phyloP scores from a whole-genome alignment of 208 protist genomes.

The Naegleria gruberi region DNA sequence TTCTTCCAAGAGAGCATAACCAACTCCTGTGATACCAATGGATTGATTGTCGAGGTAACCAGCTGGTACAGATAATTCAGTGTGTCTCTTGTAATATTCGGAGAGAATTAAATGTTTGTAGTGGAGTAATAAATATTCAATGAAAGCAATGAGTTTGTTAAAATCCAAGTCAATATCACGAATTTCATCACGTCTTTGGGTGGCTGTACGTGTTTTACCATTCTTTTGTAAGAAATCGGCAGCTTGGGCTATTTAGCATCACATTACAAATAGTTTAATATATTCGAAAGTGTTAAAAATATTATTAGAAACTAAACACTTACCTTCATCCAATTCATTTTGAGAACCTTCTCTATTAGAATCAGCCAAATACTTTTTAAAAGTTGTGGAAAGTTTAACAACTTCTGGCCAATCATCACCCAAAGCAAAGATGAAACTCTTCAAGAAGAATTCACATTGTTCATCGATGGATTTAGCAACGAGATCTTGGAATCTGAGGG shows the following conservation, averaged over 20 bases:
- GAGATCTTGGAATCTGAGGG: not conserved
- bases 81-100: conserved; percentile 35
- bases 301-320: not conserved
- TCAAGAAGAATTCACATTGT: conserved; percentile 29
- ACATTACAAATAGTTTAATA: no score
- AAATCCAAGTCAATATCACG: conserved; percentile 39
- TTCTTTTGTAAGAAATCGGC: conserved; percentile 38
- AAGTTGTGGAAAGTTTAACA: conserved; percentile 16
- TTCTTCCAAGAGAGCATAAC: conserved; percentile 36
- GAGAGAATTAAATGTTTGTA: conserved; percentile 43
- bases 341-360: conserved; percentile 16
- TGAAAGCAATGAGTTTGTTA: conserved; percentile 41
- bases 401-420: conserved; percentile 34
- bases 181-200: conserved; percentile 32
- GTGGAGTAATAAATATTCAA: conserved; percentile 41
- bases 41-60: conserved; percentile 27
- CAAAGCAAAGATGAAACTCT: conserved; percentile 38
- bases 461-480: not conserved
- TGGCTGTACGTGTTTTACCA: conserved; percentile 29
- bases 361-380: conserved; percentile 29
- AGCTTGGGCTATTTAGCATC: conserved; percentile 10
- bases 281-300: no score
- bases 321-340: conserved; percentile 19
- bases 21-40: conserved; percentile 37
- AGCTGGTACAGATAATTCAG: not conserved